A percentile compares a stretch with the other conserved stretches of the same genome.
phyloP scores from a whole-genome alignment of 2,329 filamentous ascomycete genomes.

The Colletotrichum tamarilloi region DNA sequence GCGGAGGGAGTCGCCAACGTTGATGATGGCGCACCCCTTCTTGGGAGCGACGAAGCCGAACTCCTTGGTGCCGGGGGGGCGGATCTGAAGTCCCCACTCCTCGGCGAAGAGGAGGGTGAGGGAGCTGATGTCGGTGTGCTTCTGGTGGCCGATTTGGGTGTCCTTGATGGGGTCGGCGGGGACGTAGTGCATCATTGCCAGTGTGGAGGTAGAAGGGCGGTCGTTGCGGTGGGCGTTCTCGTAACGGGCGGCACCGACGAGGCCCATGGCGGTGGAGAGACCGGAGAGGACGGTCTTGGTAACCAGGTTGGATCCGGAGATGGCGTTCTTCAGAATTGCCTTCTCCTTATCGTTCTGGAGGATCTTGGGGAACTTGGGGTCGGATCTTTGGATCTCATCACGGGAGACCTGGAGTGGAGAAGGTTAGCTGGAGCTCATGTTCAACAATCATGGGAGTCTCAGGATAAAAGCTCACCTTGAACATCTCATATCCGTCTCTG shows the following conservation, averaged over 20 bases:
- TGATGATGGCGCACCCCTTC: slow-evolving; percentile 63
- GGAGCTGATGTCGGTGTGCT: slow-evolving; percentile 68
- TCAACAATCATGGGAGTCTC: too few species aligned
- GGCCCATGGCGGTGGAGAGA: slow-evolving; percentile 59
- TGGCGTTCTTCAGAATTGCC: slow-evolving; percentile 60
- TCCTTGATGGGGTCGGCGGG: slow-evolving; percentile 53
- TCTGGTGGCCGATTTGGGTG: slow-evolving; percentile 62
- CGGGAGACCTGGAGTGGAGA: slow-evolving; percentile 49
- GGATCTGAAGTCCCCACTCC: slow-evolving; percentile 68
- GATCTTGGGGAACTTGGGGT: slow-evolving; percentile 56
- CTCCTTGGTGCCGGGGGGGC: slow-evolving; percentile 55
- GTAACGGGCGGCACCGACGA: slow-evolving; percentile 57
- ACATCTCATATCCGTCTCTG: slow-evolving; percentile 65
- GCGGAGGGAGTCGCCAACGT: slow-evolving; percentile 69
- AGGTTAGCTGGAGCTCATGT: neutral
- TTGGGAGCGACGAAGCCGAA: slow-evolving; percentile 66
- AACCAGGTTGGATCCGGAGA: slow-evolving; percentile 61
- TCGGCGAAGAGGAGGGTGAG: slow-evolving; percentile 66
- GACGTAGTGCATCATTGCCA: slow-evolving; percentile 68
- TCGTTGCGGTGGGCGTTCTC: slow-evolving; percentile 64
- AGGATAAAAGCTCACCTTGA: slow-evolving; percentile 52
- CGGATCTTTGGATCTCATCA: slow-evolving; percentile 60
- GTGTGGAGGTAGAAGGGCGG: slow-evolving; percentile 58
- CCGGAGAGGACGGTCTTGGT: slow-evolving; percentile 61
- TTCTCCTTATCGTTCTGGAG: slow-evolving; percentile 62